Conservation (phyloP, 2,329 filamentous ascomycete genomes). For the Raffaelea albimanens region DNA sequence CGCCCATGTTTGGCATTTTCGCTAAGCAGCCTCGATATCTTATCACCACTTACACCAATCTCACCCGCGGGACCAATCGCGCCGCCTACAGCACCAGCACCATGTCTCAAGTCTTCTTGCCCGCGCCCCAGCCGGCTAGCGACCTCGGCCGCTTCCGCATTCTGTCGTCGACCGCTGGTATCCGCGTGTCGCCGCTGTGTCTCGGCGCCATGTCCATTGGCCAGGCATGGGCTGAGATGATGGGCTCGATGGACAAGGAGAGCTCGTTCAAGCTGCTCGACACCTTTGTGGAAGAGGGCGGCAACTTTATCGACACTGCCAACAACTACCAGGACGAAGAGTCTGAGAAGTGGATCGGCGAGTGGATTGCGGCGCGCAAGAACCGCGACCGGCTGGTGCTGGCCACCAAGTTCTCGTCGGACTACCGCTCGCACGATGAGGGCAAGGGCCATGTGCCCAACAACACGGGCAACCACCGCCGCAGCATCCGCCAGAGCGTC, state of each 20-base stretch:
- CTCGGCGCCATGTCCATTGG: slow-evolving; percentile 41
- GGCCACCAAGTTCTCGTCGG: slow-evolving; percentile 45
- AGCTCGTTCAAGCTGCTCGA: slow-evolving; percentile 17
- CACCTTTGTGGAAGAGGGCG: slow-evolving; percentile 30
- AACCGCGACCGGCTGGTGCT: slow-evolving; percentile 45
- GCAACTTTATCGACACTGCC: slow-evolving; percentile 61
- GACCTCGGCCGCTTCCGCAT: slow-evolving; percentile 43
- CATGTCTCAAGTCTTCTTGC: slow-evolving; percentile 2
- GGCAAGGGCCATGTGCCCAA: slow-evolving; percentile 30
- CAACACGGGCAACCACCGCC: slow-evolving; percentile 31
- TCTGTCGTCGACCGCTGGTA: slow-evolving; percentile 36
- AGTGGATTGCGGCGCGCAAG: slow-evolving; percentile 40
- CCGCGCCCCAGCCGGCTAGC: slow-evolving; percentile 20
- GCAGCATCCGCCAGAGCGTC: slow-evolving; percentile 31
- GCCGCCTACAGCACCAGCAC: too few relatives aligned
- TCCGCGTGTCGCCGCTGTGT: slow-evolving; percentile 42
- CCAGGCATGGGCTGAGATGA: slow-evolving; percentile 13
- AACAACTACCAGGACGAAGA: slow-evolving; percentile 49
- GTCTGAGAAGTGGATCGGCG: slow-evolving; percentile 47
- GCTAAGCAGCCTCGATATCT: neutral
- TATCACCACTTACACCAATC: neutral
- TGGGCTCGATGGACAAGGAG: slow-evolving; percentile 17
- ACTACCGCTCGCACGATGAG: slow-evolving; percentile 29
- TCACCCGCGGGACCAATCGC: too few relatives aligned
- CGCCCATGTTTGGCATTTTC: neutral